Evolutionary conservation across 2,329 filamentous ascomycete species (phyloP).

Genomic region (Pyrenophora teres): DNA sequence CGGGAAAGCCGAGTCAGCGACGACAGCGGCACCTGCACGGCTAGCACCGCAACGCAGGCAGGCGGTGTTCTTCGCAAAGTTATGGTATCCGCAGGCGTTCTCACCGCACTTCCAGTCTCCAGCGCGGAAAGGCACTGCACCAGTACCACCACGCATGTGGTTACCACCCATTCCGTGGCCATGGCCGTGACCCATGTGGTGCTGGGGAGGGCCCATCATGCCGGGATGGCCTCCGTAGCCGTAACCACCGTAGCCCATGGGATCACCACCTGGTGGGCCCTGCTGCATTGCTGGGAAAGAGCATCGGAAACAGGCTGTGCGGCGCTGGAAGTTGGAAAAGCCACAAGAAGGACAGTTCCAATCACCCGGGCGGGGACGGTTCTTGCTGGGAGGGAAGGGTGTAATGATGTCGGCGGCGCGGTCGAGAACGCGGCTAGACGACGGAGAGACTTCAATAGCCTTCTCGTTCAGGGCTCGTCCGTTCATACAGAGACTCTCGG

Average conservation of each 20-base stretch:
- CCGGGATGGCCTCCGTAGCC: slow-evolving; percentile 65
- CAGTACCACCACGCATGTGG: slow-evolving; percentile 71
- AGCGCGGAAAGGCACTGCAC: slow-evolving; percentile 93
- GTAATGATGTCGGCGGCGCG: slow-evolving; percentile 94
- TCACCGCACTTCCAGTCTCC: slow-evolving; percentile 99
- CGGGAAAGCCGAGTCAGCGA: slow-evolving; percentile 90
- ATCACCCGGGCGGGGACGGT: slow-evolving; percentile 92
- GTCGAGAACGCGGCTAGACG: slow-evolving; percentile 94
- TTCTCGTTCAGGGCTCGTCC: slow-evolving; percentile 97
- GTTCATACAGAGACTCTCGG: slow-evolving; percentile 98
- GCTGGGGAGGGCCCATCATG: slow-evolving; percentile 58
- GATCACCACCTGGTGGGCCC: slow-evolving; percentile 70
- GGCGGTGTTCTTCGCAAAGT: slow-evolving; percentile 99
- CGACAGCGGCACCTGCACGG: slow-evolving; percentile 88
- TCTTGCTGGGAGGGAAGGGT: slow-evolving; percentile 98
- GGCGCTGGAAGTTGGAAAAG: slow-evolving; percentile 98
- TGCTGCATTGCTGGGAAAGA: slow-evolving; percentile 94
- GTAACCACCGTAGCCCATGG: slow-evolving; percentile 63
- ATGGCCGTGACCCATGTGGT: slow-evolving; percentile 67
- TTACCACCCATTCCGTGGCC: slow-evolving; percentile 55
- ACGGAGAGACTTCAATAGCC: slow-evolving; percentile 97
- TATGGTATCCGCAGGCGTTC: slow-evolving; percentile 97
- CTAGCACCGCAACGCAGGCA: slow-evolving; percentile 95
- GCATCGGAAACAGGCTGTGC: slow-evolving; percentile 98
- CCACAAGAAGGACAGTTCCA: slow-evolving; percentile 99